phyloP scores from a whole-genome alignment of 208 protist genomes.

The Leptomonas pyrrhocoris region DNA sequence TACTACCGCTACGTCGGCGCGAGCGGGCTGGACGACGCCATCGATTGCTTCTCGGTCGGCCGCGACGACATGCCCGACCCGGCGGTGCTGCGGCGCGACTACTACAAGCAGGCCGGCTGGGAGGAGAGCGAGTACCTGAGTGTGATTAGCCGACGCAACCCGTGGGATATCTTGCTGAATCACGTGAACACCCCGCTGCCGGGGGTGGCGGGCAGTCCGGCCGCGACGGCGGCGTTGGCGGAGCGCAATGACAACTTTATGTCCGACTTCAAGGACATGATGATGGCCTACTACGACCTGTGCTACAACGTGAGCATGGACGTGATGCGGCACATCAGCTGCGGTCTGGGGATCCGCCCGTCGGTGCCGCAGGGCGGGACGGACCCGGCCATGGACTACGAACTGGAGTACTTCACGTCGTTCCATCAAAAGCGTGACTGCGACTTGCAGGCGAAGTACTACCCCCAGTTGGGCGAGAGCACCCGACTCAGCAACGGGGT shows the following conservation, averaged over 20 bases:
- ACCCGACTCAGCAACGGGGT: conserved; percentile 52
- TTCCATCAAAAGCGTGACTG: conserved; percentile 82
- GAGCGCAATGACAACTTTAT: conserved; percentile 76
- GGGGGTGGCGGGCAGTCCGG: not conserved
- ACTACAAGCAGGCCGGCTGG: conserved; percentile 78
- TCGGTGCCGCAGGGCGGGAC: conserved; percentile 68
- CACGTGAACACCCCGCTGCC: conserved; percentile 44
- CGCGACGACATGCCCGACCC: conserved; percentile 76
- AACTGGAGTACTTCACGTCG: conserved; percentile 81
- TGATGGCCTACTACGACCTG: conserved; percentile 87
- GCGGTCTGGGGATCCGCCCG: conserved; percentile 79
- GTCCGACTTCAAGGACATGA: conserved; percentile 85
- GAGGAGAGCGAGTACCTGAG: conserved; percentile 67
- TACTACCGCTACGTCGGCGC: conserved; percentile 89
- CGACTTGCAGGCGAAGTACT: conserved; percentile 89
- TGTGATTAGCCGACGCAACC: conserved; percentile 76
- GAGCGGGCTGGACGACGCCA: conserved; percentile 81
- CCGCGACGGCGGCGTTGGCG: conserved; percentile 7
- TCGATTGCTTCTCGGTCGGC: conserved; percentile 89
- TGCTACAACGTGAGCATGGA: conserved; percentile 80
- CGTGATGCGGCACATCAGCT: conserved; percentile 87
- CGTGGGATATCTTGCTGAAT: conserved; percentile 81
- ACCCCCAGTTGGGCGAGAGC: conserved; percentile 64
- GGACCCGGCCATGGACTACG: conserved; percentile 61
- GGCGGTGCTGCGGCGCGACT: conserved; percentile 61